Evolutionary conservation across 208 protist genomes (phyloP).

Genomic region (Wallacemonas sp.): DNA sequence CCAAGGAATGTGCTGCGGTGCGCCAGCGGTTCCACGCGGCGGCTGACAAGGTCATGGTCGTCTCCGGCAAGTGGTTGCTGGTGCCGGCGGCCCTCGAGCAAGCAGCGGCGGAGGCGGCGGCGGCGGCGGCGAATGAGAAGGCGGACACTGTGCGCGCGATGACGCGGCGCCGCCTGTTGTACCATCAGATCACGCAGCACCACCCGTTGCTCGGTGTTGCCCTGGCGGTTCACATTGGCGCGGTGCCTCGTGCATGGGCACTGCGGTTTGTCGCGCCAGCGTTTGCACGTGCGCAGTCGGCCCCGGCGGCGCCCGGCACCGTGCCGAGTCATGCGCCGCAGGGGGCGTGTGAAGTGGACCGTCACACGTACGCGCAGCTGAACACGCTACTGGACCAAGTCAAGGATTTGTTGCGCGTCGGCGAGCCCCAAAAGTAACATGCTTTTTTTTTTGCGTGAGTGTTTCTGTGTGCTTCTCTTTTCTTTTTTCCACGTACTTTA

Average conservation of each 20-base stretch:
- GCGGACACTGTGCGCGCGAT: too few species aligned
- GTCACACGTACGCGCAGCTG: background rate
- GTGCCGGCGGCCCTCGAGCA: background rate
- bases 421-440: background rate
- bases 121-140: too few species aligned
- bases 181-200: background rate
- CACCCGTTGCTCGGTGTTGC: slow-evolving; percentile 15
- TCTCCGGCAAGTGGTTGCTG: background rate
- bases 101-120: too few species aligned
- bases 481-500: background rate
- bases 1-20: background rate
- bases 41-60: slow-evolving; percentile 9
- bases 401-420: background rate
- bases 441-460: background rate
- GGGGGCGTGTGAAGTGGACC: background rate
- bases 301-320: too few species aligned
- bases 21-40: background rate
- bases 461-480: background rate
- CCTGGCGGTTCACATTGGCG: background rate
- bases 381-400: background rate
- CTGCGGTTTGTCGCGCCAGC: background rate
- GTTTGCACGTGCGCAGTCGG: too few species aligned
- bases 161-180: too few species aligned
- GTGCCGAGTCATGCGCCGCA: background rate
- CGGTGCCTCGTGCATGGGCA: background rate